Evolutionary conservation across 2,329 filamentous ascomycete species (phyloP).

Genomic region (Cytospora leucostoma): DNA sequence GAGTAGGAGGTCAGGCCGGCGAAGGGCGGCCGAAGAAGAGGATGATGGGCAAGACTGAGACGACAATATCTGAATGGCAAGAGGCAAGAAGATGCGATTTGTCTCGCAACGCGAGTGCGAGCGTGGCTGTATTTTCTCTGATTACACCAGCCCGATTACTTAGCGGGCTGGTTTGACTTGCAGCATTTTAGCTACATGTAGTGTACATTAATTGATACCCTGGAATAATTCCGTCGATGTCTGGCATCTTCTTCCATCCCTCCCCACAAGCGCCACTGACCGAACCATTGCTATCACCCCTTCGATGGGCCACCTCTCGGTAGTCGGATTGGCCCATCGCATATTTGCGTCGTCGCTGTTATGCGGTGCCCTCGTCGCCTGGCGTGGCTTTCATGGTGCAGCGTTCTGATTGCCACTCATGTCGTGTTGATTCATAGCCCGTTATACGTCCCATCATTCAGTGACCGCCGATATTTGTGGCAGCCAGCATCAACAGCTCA

Average conservation of each 20-base stretch:
- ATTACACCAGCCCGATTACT: neutral
- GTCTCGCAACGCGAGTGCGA: conserved; percentile 5
- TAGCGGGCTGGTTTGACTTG: neutral
- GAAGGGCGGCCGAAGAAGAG: conserved; percentile 12
- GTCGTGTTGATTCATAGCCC: neutral
- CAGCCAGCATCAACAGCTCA: conserved; percentile 33
- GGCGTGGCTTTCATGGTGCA: neutral
- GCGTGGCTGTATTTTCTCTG: conserved; percentile 3
- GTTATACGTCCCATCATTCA: neutral
- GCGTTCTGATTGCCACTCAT: neutral
- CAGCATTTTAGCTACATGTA: conserved; percentile 13
- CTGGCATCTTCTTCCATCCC: neutral
- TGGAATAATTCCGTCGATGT: neutral
- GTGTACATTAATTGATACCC: conserved; percentile 21
- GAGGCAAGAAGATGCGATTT: neutral
- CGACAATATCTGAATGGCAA: conserved; percentile 1
- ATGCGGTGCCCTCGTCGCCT: neutral
- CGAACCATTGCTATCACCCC: neutral
- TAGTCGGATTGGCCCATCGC: neutral
- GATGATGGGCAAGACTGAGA: conserved; percentile 13
- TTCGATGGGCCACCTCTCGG: neutral
- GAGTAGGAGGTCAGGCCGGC: conserved; percentile 17
- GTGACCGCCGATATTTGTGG: neutral
- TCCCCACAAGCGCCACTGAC: neutral
- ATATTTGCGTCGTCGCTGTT: neutral